Percentiles rank a stretch among this genome's conserved stretches.
Evolutionary conservation across 441 rosid genomes (phyloP).

Genomic region (Raphanus hybrid): DNA sequence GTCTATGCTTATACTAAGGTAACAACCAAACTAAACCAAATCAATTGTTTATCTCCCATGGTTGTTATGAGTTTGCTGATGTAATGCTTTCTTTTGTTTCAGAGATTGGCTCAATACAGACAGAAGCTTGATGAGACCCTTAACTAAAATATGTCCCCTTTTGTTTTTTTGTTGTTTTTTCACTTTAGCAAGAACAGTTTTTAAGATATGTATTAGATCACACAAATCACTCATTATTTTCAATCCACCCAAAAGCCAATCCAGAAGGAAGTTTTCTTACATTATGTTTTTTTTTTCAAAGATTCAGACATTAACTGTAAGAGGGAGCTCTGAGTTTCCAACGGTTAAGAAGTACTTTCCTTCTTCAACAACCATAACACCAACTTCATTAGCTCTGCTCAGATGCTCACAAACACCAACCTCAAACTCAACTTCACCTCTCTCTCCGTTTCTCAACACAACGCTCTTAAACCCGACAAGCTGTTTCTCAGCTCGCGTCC

Average conservation of each 20-base stretch:
- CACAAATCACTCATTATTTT: constrained; percentile 9
- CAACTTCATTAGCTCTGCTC: constrained; percentile 68
- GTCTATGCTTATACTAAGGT: constrained; percentile 98
- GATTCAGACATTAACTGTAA: constrained; percentile 49
- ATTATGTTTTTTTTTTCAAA: neutral
- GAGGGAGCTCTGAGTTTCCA: constrained; percentile 65
- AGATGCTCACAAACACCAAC: constrained; percentile 70
- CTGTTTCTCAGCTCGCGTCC: constrained; percentile 62
- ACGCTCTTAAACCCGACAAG: constrained; percentile 69
- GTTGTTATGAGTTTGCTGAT: constrained; percentile 12
- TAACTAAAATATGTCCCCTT: constrained; percentile 29
- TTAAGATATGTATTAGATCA: constrained; percentile 22
- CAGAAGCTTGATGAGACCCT: constrained; percentile 77
- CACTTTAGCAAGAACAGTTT: constrained; percentile 18
- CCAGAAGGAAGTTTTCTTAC: neutral
- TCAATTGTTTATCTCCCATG: neutral
- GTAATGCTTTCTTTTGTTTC: constrained; percentile 34
- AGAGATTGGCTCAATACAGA: constrained; percentile 88
- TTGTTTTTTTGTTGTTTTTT: neutral
- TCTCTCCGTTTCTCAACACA: constrained; percentile 58
- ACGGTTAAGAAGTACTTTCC: constrained; percentile 68
- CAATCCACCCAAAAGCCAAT: constrained; percentile 16
- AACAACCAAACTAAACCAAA: constrained; percentile 29
- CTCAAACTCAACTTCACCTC: constrained; percentile 56
- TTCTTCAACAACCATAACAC: constrained; percentile 69